These are phyloP conservation scores for Austroboletus novae-zelandiae DNA, from an alignment of 1,284 basidiomycete species.

Conservation along the genomic window DNA sequence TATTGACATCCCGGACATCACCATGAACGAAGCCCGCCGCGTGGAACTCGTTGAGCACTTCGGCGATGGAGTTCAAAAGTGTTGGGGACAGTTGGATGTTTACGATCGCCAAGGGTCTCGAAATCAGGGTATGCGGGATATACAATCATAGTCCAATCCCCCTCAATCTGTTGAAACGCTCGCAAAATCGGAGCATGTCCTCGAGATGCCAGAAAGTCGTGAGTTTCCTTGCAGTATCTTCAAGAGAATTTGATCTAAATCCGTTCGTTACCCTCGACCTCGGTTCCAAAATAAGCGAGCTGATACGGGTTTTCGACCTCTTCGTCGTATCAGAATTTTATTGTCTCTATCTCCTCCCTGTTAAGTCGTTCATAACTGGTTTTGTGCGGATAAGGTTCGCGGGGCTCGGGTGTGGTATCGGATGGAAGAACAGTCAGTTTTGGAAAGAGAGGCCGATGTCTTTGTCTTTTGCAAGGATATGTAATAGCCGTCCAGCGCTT, in stretches of 20 bases:
- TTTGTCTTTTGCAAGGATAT: neutral
- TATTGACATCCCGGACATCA: neutral
- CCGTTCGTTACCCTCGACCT: neutral
- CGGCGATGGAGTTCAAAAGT: neutral
- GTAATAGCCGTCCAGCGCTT: constrained; percentile 1
- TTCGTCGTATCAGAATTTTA: neutral
- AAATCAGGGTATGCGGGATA: neutral
- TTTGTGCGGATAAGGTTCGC: neutral
- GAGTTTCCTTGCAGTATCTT: neutral
- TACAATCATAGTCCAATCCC: neutral
- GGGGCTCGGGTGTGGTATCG: neutral
- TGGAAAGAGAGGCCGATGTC: neutral
- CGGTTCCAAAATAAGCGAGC: constrained; percentile 14
- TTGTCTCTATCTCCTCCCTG: neutral
- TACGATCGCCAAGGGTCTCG: neutral
- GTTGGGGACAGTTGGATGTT: neutral
- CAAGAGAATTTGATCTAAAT: constrained; percentile 31
- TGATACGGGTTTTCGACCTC: neutral
- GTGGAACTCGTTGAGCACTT: neutral
- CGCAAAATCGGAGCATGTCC: neutral
- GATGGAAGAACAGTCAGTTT: neutral
- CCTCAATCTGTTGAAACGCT: neutral
- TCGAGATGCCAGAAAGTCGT: neutral
- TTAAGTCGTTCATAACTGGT: neutral
- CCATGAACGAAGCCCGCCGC: neutral